Evolutionary conservation across 2,329 filamentous ascomycete species (phyloP).

Genomic region (Aspergillus transmontanensis): DNA sequence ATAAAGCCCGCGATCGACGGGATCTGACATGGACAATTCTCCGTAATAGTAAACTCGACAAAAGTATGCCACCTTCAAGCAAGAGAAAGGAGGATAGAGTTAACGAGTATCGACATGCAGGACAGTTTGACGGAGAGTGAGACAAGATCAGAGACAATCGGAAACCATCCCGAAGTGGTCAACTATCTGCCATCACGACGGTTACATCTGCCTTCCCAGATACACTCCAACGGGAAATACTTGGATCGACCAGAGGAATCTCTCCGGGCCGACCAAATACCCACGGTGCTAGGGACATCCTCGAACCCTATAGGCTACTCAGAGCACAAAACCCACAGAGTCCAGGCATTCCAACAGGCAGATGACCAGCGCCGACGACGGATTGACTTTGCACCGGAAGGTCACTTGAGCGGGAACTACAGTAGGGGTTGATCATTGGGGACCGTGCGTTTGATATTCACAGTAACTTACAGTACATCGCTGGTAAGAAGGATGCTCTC

Average conservation of each 20-base stretch:
- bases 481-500: background rate
- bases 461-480: background rate
- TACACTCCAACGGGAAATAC: background rate
- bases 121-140: background rate
- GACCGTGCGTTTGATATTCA: slow-evolving; percentile 26
- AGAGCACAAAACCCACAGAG: background rate
- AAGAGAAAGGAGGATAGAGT: background rate
- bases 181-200: slow-evolving; percentile 12
- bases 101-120: background rate
- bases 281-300: background rate
- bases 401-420: slow-evolving; percentile 33
- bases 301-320: background rate
- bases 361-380: slow-evolving; percentile 24
- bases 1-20: background rate
- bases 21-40: background rate
- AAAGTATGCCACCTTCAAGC: background rate
- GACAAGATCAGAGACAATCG: slow-evolving; percentile 7
- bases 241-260: slow-evolving; percentile 11
- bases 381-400: slow-evolving; percentile 15
- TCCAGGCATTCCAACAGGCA: slow-evolving; percentile 16
- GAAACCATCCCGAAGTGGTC: slow-evolving; percentile 4
- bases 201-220: slow-evolving; percentile 12
- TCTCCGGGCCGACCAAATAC: background rate
- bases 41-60: background rate
- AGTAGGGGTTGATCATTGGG: slow-evolving; percentile 23